A percentile compares a stretch with the other conserved stretches of the same genome.
These are phyloP conservation scores for Lachnellula hyalina DNA, from an alignment of 2,329 filamentous ascomycete species.

Conservation along the genomic window DNA sequence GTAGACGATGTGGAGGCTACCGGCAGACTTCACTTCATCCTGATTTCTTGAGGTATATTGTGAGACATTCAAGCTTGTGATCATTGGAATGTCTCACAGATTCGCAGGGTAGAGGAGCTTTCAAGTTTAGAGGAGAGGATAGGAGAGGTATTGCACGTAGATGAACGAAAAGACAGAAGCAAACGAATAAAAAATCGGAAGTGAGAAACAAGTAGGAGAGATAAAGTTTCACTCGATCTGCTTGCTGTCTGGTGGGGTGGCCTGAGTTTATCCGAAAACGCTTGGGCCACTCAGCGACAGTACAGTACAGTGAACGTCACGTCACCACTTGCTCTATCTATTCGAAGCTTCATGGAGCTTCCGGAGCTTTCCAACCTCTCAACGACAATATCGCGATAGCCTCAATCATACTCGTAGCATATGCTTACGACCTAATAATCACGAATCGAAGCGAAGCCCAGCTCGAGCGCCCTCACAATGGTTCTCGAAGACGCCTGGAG, in stretches of 20 bases:
- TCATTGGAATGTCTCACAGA: not conserved
- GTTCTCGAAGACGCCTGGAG: conserved; percentile 22
- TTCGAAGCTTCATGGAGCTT: not conserved
- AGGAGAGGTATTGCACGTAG: too few relatives aligned
- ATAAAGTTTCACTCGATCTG: too few relatives aligned
- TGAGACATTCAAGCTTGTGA: not conserved
- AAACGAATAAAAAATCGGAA: too few relatives aligned
- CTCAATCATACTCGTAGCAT: not conserved
- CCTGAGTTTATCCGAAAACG: too few relatives aligned
- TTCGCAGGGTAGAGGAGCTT: too few relatives aligned
- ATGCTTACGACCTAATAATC: not conserved
- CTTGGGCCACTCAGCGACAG: too few relatives aligned
- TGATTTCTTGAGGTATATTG: not conserved
- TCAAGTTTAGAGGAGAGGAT: too few relatives aligned
- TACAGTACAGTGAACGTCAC: not conserved
- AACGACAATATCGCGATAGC: not conserved
- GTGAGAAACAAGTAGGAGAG: too few relatives aligned
- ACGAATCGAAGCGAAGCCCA: not conserved
- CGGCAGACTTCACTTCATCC: not conserved
- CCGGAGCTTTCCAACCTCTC: not conserved
- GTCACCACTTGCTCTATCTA: conserved; percentile 8
- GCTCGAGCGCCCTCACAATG: conserved; percentile 15
- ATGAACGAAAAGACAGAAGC: too few relatives aligned
- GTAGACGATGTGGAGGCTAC: not conserved
- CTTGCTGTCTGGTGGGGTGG: too few relatives aligned